Conservation (phyloP, 2,329 filamentous ascomycete genomes). For the Pleoardoris graminearum region DNA sequence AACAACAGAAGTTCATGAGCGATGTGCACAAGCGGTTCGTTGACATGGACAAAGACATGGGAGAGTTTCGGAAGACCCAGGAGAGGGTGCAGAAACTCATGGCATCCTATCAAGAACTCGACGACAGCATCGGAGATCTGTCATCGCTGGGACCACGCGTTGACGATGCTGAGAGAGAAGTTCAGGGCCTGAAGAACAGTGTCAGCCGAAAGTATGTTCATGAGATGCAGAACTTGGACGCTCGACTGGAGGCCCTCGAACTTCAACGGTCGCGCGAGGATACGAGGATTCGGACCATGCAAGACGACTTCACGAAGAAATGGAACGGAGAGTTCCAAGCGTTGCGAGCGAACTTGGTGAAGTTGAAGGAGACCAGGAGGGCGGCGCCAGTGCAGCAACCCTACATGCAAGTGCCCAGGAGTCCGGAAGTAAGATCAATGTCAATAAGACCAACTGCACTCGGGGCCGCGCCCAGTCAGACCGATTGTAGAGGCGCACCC, state of each 20-base stretch:
- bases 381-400: not conserved
- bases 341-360: not conserved
- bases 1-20: not conserved
- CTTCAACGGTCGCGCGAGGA: constrained; percentile 2
- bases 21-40: not conserved
- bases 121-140: not conserved
- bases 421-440: not conserved
- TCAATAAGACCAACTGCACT: not conserved
- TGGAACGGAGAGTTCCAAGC: not conserved
- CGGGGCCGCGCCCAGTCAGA: not conserved
- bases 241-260: constrained; percentile 1
- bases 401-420: constrained; percentile 8
- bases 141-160: not conserved
- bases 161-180: not conserved
- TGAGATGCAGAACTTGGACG: not conserved
- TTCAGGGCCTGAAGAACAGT: constrained; percentile 1
- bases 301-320: not conserved
- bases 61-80: constrained; percentile 4
- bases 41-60: constrained; percentile 1
- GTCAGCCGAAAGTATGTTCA: not conserved
- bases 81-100: constrained; percentile 4
- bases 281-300: not conserved
- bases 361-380: not conserved
- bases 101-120: not conserved
- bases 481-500: not conserved